These are phyloP conservation scores for Leccinum olivaceopallidum DNA, from an alignment of 768 basidiomycete species.

Conservation along the genomic window DNA sequence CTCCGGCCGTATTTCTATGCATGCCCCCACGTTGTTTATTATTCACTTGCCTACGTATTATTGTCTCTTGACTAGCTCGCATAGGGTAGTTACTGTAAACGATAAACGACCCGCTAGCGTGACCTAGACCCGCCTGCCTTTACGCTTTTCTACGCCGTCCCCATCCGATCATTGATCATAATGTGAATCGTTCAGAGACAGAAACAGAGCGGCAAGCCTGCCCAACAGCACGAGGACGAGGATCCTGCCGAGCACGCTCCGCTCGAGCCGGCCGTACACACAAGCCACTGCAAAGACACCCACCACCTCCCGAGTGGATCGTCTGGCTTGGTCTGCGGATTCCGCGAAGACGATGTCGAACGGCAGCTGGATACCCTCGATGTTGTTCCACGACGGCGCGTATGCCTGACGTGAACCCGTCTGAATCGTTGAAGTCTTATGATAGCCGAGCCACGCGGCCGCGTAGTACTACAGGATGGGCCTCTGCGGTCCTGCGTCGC, in stretches of 20 bases:
- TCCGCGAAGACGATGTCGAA: slow-evolving; percentile 39
- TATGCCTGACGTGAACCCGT: slow-evolving; percentile 59
- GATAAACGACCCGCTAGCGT: background rate
- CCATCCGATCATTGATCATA: background rate
- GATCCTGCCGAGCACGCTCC: slow-evolving; percentile 30
- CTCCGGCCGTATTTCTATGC: background rate
- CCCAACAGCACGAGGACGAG: slow-evolving; percentile 13
- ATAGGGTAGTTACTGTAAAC: background rate
- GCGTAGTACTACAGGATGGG: slow-evolving; percentile 49
- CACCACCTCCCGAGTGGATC: slow-evolving; percentile 18
- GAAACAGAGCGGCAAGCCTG: background rate
- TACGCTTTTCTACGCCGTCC: background rate
- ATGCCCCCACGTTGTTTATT: background rate
- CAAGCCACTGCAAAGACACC: slow-evolving; percentile 20
- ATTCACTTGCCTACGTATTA: background rate
- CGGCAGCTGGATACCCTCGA: slow-evolving; percentile 36
- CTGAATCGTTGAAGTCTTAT: slow-evolving; percentile 70
- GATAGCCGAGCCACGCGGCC: slow-evolving; percentile 71
- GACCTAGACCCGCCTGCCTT: background rate
- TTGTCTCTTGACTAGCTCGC: background rate
- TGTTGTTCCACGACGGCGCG: slow-evolving; percentile 32
- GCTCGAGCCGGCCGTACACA: slow-evolving; percentile 31
- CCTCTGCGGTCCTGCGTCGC: slow-evolving; percentile 62
- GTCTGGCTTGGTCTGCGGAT: slow-evolving; percentile 31
- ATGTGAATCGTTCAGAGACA: background rate